Base-by-base conservation (phyloP, 129 eudicot genomes). In the Helianthus tuberosus region DNA sequence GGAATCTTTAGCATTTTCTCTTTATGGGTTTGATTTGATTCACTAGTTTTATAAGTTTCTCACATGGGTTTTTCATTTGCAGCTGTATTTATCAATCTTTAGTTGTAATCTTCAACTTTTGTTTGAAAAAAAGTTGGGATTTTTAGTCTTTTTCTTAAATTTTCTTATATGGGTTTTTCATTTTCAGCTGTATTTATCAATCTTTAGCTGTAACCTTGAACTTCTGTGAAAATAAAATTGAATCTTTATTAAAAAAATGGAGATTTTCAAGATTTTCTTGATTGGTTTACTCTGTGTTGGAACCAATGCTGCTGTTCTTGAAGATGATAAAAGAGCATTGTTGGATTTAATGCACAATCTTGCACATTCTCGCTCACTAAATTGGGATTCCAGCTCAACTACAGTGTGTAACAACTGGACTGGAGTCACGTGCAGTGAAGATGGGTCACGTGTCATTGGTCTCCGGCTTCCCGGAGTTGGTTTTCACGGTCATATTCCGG, bases 381-480 rank as follows among this genome's bases (percentile, higher is more conserved):
- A 90, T 75, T 93, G 98, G 98, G 81, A 82, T 48, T 78, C 78
- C 23, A 71, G 71, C 46, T 71, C 71, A 17, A 73, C 88, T 6
- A 72, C 81, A 9, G 95, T 88, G 61, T 93, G 98, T 73, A 88
- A 79, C 25, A 71, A 86, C 64, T 93, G 98, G 98, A 88, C 96
- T 68, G 98, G 98, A 13, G 87, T 93, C 23, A 73, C 77, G 51
- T 93, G 98, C 80, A 90, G 71, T 79, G 88, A 81, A 69, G 96
- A 93, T 47, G 87, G 89, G 75, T 80, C 86, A 23, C 85, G 98
- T 70, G 93, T 93, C 43, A 73, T 81, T 16, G 84, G 80, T 29
- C 83, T 93, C 64, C 79, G 98, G 77, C 76, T 93, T 36, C 98
- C 98, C 36, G 98, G 92, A 25, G 89, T 90, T 35, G 96, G 98